Conservation (phyloP, 2,329 filamentous ascomycete species). For the Colletotrichum echinochloae region DNA sequence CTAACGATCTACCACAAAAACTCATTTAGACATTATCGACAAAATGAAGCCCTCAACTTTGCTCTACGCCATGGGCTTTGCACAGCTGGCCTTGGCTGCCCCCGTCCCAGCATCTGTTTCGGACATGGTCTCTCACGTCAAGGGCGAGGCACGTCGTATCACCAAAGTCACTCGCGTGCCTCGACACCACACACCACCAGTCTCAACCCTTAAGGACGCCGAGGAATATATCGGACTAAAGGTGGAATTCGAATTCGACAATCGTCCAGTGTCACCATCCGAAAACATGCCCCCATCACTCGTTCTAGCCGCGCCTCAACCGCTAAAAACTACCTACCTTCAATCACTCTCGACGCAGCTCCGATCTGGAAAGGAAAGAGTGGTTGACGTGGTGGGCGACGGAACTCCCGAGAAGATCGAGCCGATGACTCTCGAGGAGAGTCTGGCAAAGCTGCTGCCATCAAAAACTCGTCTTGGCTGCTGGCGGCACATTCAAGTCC, state of each 20-base stretch:
- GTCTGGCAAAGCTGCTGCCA: constrained; percentile 22
- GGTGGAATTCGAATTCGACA: constrained; percentile 34
- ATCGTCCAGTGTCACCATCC: constrained; percentile 32
- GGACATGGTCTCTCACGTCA: constrained; percentile 25
- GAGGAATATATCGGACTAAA: background rate
- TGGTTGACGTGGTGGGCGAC: constrained; percentile 37
- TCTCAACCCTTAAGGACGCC: background rate
- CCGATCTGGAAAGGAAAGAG: constrained; percentile 20
- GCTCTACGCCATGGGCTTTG: constrained; percentile 22
- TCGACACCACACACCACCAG: background rate
- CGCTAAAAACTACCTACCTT: constrained; percentile 39
- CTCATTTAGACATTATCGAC: background rate
- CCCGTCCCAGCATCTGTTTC: constrained; percentile 36
- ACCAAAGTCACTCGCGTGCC: constrained; percentile 21
- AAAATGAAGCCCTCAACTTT: constrained; percentile 36
- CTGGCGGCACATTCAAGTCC: constrained; percentile 29
- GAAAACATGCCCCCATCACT: constrained; percentile 28
- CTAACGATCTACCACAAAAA: background rate
- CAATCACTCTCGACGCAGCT: constrained; percentile 27
- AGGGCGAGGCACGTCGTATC: constrained; percentile 21
- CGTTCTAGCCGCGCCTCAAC: constrained; percentile 28
- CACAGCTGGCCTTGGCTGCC: constrained; percentile 17
- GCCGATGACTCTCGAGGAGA: constrained; percentile 29
- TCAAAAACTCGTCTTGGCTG: constrained; percentile 11
- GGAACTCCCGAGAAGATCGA: constrained; percentile 33